Percentiles rank a stretch among this genome's conserved stretches.
Conservation (phyloP, 371 early-diverging fungal genomes). For the Syncephalastrum contaminatum region DNA sequence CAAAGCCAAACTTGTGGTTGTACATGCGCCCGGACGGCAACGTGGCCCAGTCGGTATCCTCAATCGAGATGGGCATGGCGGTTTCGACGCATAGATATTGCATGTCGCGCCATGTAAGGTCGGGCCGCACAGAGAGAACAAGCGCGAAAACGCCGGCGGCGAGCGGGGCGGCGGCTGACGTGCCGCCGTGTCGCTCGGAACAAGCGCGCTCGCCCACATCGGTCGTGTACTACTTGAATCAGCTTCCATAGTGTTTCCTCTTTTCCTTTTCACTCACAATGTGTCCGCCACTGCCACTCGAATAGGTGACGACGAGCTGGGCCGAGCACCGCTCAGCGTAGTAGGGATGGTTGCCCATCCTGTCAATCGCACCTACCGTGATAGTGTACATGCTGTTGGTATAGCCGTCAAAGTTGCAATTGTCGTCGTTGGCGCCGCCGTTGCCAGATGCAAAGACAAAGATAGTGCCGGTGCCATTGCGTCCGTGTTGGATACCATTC, state of each 20-base stretch:
- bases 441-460: slow-evolving; percentile 96
- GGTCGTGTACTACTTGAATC: slow-evolving; percentile 57
- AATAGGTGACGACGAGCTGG: slow-evolving; percentile 84
- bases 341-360: slow-evolving; percentile 69
- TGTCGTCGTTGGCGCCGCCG: slow-evolving; percentile 80
- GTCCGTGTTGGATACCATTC: slow-evolving; percentile 81
- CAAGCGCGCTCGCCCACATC: slow-evolving; percentile 64
- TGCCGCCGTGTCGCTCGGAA: slow-evolving; percentile 78
- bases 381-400: slow-evolving; percentile 93
- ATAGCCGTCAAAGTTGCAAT: slow-evolving; percentile 97
- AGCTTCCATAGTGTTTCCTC: background rate
- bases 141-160: slow-evolving; percentile 82
- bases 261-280: slow-evolving; percentile 48
- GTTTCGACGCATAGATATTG: slow-evolving; percentile 81
- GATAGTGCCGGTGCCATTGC: slow-evolving; percentile 83
- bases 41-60: slow-evolving; percentile 62
- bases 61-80: slow-evolving; percentile 69
- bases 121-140: slow-evolving; percentile 69
- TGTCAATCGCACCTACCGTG: slow-evolving; percentile 88
- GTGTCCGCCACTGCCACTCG: slow-evolving; percentile 61
- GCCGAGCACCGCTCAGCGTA: slow-evolving; percentile 92
- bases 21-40: slow-evolving; percentile 71
- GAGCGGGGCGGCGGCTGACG: slow-evolving; percentile 89
- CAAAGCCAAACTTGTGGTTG: slow-evolving; percentile 91
- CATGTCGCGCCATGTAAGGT: slow-evolving; percentile 89